Conservation (phyloP, 164 flowering plant species). For the Sedum album region DNA sequence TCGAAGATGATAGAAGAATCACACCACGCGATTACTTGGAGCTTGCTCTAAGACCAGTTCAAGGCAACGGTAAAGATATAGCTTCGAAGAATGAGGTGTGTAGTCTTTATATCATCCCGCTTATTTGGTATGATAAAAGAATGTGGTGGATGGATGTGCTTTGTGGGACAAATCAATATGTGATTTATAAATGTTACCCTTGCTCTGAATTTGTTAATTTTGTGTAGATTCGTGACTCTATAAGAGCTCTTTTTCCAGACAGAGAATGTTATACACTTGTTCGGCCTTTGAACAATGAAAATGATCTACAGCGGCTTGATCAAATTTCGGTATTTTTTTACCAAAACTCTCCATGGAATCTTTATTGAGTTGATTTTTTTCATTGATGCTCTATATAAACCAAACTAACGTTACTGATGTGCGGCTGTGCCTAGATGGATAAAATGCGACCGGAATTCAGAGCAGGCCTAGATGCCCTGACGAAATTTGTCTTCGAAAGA, state of each 20-base stretch:
- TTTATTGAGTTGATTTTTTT: too few species aligned
- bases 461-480: conserved; percentile 87
- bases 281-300: conserved; percentile 81
- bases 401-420: neutral
- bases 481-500: conserved; percentile 92
- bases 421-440: conserved; percentile 47
- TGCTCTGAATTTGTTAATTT: conserved; percentile 16
- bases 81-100: conserved; percentile 88
- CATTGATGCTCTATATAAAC: neutral
- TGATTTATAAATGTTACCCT: neutral
- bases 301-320: conserved; percentile 83
- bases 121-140: neutral
- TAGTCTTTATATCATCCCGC: neutral
- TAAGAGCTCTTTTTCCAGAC: conserved; percentile 94
- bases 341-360: neutral
- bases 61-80: conserved; percentile 67
- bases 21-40: conserved; percentile 98
- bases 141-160: too few species aligned
- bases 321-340: conserved; percentile 52
- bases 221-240: conserved; percentile 81
- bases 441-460: conserved; percentile 86
- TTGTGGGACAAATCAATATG: neutral
- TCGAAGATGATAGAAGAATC: conserved; percentile 74
- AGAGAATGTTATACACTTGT: conserved; percentile 94
- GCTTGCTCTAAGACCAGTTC: conserved; percentile 83